Evolutionary conservation across 2,329 filamentous ascomycete genomes (phyloP).

Genomic region (Chrysosporium keratinophilum): DNA sequence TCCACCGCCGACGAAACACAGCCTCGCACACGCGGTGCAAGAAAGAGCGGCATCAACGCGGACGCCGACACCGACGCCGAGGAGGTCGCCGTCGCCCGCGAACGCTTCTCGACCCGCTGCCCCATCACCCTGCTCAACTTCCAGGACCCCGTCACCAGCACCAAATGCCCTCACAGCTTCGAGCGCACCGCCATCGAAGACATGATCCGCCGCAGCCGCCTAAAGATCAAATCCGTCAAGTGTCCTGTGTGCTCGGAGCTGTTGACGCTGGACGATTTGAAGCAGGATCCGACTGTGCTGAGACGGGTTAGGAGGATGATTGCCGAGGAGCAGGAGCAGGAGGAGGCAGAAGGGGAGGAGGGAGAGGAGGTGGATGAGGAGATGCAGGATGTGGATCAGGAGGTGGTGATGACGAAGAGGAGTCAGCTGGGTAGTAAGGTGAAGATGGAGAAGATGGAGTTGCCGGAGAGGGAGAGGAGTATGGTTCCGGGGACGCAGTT

Average conservation of each 20-base stretch:
- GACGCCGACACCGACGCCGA: slow-evolving; percentile 28
- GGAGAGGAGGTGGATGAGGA: slow-evolving; percentile 19
- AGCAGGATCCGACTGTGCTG: slow-evolving; percentile 31
- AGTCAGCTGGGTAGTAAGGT: background rate
- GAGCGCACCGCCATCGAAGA: slow-evolving; percentile 38
- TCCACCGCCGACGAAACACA: slow-evolving; percentile 15
- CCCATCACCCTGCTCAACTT: slow-evolving; percentile 40
- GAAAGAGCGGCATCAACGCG: slow-evolving; percentile 11
- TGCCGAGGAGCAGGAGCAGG: slow-evolving; percentile 22
- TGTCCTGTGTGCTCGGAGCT: slow-evolving; percentile 36
- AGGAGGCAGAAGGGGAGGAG: slow-evolving; percentile 8
- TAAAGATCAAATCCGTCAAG: slow-evolving; percentile 24
- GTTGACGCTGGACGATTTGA: slow-evolving; percentile 32
- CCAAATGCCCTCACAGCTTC: slow-evolving; percentile 42
- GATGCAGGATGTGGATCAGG: slow-evolving; percentile 25
- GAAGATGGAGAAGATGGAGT: slow-evolving; percentile 7
- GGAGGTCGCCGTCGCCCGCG: slow-evolving; percentile 38
- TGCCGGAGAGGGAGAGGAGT: slow-evolving; percentile 5
- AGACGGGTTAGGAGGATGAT: slow-evolving; percentile 29
- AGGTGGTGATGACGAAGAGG: slow-evolving; percentile 17
- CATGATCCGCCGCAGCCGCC: slow-evolving; percentile 32
- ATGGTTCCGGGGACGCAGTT: slow-evolving; percentile 12
- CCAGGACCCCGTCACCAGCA: slow-evolving; percentile 39
- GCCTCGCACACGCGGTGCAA: slow-evolving; percentile 16
- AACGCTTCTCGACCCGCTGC: slow-evolving; percentile 39